Percentiles rank a stretch among this genome's conserved stretches.
Conservation (phyloP, 768 basidiomycete species). For the Mycena belliarum region DNA sequence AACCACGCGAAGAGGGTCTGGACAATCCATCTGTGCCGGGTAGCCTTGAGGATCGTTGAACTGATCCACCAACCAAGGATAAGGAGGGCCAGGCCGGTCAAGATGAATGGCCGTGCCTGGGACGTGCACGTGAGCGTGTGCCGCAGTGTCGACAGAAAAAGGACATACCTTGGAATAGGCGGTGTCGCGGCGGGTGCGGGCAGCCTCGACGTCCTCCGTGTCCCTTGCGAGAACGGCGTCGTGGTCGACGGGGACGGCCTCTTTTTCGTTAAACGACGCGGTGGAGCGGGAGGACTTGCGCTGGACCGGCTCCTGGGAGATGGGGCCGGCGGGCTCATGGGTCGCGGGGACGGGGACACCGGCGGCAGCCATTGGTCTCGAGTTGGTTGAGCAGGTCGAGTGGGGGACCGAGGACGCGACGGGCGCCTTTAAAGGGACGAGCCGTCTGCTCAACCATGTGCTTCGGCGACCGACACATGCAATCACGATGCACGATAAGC, state of each 20-base stretch:
- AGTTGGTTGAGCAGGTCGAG: slow-evolving; percentile 16
- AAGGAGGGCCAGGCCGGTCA: slow-evolving; percentile 53
- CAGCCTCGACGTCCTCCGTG: slow-evolving; percentile 24
- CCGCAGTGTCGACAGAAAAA: too few species aligned
- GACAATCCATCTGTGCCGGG: slow-evolving; percentile 81
- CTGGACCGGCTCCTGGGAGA: slow-evolving; percentile 19
- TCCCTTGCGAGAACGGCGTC: slow-evolving; percentile 27
- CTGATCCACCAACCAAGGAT: slow-evolving; percentile 90
- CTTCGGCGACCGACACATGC: background rate
- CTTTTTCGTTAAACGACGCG: slow-evolving; percentile 25
- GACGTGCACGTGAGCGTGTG: slow-evolving; percentile 20
- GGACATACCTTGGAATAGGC: slow-evolving; percentile 23
- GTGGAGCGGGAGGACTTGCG: slow-evolving; percentile 26
- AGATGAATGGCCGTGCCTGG: slow-evolving; percentile 49
- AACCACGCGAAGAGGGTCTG: slow-evolving; percentile 85
- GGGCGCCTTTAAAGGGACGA: too few species aligned
- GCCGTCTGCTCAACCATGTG: too few species aligned
- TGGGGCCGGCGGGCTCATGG: background rate
- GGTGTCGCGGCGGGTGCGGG: slow-evolving; percentile 5
- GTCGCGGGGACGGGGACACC: background rate
- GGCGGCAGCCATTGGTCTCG: slow-evolving; percentile 11
- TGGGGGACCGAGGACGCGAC: background rate
- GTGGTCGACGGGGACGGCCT: slow-evolving; percentile 25
- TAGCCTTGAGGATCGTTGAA: slow-evolving; percentile 63
- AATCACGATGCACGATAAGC: slow-evolving; percentile 5